These are phyloP conservation scores for Xylaria sp. DNA, from an alignment of 2,329 filamentous ascomycete genomes.

Conservation along the genomic window DNA sequence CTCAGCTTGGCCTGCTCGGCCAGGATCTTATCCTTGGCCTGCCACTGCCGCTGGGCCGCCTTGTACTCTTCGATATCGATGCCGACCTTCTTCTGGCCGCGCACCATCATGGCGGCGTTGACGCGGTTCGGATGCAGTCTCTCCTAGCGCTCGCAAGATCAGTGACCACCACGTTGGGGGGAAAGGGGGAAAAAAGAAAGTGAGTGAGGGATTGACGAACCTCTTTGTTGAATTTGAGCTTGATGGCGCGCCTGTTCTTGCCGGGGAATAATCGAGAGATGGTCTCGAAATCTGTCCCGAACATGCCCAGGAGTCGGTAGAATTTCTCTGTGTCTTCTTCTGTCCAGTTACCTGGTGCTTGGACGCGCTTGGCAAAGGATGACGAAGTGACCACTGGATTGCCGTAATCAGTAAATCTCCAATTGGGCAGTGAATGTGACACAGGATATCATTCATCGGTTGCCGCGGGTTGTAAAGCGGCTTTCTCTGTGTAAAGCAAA, in stretches of 20 bases:
- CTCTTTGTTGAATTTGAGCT: slow-evolving; percentile 77
- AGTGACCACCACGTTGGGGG: neutral
- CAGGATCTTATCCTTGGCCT: slow-evolving; percentile 51
- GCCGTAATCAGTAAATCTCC: neutral
- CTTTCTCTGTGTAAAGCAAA: neutral
- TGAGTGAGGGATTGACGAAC: neutral
- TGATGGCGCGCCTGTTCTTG: slow-evolving; percentile 67
- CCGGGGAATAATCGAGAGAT: slow-evolving; percentile 71
- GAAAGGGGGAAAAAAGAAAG: neutral
- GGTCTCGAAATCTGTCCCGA: slow-evolving; percentile 78
- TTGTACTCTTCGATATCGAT: slow-evolving; percentile 60
- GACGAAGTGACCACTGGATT: slow-evolving; percentile 50
- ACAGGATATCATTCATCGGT: neutral
- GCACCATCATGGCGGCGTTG: slow-evolving; percentile 53
- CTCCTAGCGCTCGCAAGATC: slow-evolving; percentile 40
- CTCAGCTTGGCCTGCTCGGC: slow-evolving; percentile 44
- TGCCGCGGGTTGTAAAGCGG: neutral
- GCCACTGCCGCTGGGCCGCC: slow-evolving; percentile 38
- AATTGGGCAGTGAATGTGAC: neutral
- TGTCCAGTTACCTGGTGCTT: slow-evolving; percentile 62
- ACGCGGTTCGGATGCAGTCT: slow-evolving; percentile 58
- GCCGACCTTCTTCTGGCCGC: slow-evolving; percentile 49
- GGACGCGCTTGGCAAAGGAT: slow-evolving; percentile 60
- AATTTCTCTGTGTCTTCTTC: slow-evolving; percentile 68
- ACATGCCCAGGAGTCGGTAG: slow-evolving; percentile 68